Evolutionary conservation across 257 asterid genomes (phyloP), one percentile per base, ranked within the genome.

Genomic region (Rauvolfia tetraphylla): DNA sequence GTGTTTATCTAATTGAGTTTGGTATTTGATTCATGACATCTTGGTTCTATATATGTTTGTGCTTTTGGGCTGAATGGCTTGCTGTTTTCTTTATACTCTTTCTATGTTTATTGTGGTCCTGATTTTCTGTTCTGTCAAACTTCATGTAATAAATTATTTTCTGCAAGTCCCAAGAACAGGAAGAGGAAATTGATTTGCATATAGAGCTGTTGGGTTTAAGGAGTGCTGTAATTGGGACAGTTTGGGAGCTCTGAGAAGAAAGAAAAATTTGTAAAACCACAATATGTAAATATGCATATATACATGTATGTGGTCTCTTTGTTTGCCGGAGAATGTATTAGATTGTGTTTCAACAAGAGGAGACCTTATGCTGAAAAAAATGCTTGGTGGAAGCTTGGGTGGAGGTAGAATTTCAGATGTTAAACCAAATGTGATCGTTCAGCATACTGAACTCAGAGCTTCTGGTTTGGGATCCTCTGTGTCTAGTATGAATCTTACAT

Each of bases 141-240:
- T 62, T 11, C 18, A 48, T 46, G 63, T 36, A 25, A 13, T 66
- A 15, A 39, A 4, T 3, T 34, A 15, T 44, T 36, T 48, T 53
- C 33, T 34, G 54, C n/a, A 17, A 57, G 51, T 12, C 56, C 42
- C 14, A 65, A 7, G 20, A 12, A 31, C 49, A 14, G 41, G 49
- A 42, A 27, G n/a, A n/a, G 9, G 56, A 75, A 75, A 23, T 75
- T 9, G 25, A 12, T 66, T 23, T 75, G 66, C 66, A 49, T 34
- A n/a, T 22, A 48, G 48, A 46, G 49, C 6, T 61, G 20, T 31
- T 62, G 23, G 23, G 14, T 44, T 46, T 13, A 7, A 34, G 33
- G 51, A 27, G 49, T n/a, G 22, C 13, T 59, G 20, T 38, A 15
- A 36, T 14, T n/a, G 53, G 56, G 22, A 7, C 31, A 8, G 25